These are phyloP conservation scores for Capronia americana DNA, from an alignment of 2,329 filamentous ascomycete genomes.

Conservation along the genomic window DNA sequence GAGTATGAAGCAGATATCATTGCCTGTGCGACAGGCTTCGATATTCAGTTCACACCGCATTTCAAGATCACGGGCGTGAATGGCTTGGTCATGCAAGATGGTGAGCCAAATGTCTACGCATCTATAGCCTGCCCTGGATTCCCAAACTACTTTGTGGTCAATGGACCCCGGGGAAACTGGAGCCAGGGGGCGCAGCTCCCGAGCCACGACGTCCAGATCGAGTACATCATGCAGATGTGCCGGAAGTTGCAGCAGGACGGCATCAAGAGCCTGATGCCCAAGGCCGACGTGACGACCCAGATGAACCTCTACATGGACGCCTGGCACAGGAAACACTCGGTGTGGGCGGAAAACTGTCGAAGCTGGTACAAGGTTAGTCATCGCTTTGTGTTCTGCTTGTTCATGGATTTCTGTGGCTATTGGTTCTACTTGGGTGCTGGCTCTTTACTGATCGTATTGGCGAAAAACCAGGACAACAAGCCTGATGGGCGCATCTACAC, in stretches of 20 bases:
- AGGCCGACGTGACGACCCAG: constrained; percentile 28
- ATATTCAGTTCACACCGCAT: constrained; percentile 48
- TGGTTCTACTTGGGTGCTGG: not conserved
- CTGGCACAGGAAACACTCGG: constrained; percentile 42
- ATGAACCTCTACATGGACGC: constrained; percentile 40
- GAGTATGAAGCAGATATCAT: constrained; percentile 36
- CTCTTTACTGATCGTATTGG: not conserved
- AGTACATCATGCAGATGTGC: constrained; percentile 43
- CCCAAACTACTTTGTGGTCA: constrained; percentile 48
- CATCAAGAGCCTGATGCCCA: constrained; percentile 40
- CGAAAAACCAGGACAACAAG: constrained; percentile 1
- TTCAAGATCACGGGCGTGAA: constrained; percentile 49
- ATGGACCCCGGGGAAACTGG: constrained; percentile 42
- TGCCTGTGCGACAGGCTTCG: constrained; percentile 49
- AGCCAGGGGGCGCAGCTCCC: constrained; percentile 42
- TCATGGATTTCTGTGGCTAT: not conserved
- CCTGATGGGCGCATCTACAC: not conserved
- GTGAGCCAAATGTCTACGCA: constrained; percentile 46
- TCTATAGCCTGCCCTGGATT: constrained; percentile 54
- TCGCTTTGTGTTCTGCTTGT: not conserved
- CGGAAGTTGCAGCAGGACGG: constrained; percentile 44
- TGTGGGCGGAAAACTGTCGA: constrained; percentile 41
- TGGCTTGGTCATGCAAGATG: constrained; percentile 24
- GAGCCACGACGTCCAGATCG: constrained; percentile 37
- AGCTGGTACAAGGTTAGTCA: constrained; percentile 39